Evolutionary conservation across 306 rosid genomes (phyloP), one percentile per base, ranked within the genome.

Genomic region (Phaseolus lunatus): DNA sequence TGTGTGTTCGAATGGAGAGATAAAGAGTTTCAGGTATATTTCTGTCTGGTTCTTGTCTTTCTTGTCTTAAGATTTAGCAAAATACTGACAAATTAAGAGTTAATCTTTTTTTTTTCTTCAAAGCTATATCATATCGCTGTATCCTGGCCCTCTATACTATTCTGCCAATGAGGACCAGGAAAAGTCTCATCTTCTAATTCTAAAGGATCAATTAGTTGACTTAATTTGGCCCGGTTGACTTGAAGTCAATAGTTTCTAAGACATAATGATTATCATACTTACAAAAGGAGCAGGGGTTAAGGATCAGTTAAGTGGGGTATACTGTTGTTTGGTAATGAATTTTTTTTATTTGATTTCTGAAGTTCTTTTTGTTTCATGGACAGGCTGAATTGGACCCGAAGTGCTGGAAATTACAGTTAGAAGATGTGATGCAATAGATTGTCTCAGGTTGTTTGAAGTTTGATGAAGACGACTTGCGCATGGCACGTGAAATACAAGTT

Each of bases 381-480:
- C 95, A 95, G 99, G 97, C 93, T 65, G 97, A 95, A 85, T 79
- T 89, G 86, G 99, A 95, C 75, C 96, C 99, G 0, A 86, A 62
- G 69, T 95, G 97, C 77, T 95, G 99, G 99, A 95, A 95, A 82
- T 66, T 87, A 75, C 88, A 72, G 84, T 76, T 86, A 52, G 93
- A 91, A 84, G 99, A 95, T 79, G 78, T 83, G 72, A 59, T 85
- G 85, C 88, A 72, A 29, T 80, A 85, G 65, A 82, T 63, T 48
- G 58, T 50, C 63, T 3, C 50, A n/a, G 23, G 71, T 67, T 15
- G 47, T 52, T 27, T 74, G 72, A 44, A 53, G 66, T 37, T 39
- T 77, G 64, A 57, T 73, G 41, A 59, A 50, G 18, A 72, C 5
- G 33, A 64, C 48, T 54, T 45, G 57, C 23, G 5, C 58, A 15